phyloP scores from a whole-genome alignment of 495 filamentous ascomycete genomes.

The Mycothermus thermophilus region DNA sequence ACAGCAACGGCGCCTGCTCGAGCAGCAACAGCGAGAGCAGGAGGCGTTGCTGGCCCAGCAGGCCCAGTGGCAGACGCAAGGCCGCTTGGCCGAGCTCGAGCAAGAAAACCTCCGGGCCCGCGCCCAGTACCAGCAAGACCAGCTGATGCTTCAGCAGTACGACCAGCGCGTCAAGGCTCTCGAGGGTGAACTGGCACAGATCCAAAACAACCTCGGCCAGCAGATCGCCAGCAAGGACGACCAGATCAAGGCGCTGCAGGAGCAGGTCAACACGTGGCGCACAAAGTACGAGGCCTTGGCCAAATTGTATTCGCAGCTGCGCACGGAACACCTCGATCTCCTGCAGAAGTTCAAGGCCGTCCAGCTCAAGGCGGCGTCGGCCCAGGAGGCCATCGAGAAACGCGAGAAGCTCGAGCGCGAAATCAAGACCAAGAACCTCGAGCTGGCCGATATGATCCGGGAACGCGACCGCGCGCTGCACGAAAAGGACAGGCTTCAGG shows the following conservation, averaged over 20 bases:
- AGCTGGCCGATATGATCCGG: constrained; percentile 95
- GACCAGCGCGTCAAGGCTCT: constrained; percentile 85
- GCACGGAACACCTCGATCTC: constrained; percentile 87
- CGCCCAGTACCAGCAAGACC: constrained; percentile 91
- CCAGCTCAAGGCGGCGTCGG: constrained; percentile 89
- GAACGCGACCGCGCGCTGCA: constrained; percentile 91
- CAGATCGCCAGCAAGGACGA: constrained; percentile 85
- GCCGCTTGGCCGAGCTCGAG: constrained; percentile 83
- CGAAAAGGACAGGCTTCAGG: constrained; percentile 72
- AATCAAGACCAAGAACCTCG: constrained; percentile 96
- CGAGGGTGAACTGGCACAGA: constrained; percentile 70
- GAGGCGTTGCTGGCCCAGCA: constrained; percentile 81
- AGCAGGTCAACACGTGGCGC: constrained; percentile 93
- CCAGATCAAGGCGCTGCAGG: constrained; percentile 80
- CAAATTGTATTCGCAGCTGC: constrained; percentile 91
- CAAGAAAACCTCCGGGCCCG: constrained; percentile 87
- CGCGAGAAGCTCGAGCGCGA: constrained; percentile 92
- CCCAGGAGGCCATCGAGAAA: constrained; percentile 89
- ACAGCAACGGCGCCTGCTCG: constrained; percentile 73
- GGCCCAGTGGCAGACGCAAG: constrained; percentile 81
- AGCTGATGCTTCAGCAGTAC: constrained; percentile 93
- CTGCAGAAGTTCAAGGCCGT: constrained; percentile 90
- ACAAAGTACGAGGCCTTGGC: constrained; percentile 93
- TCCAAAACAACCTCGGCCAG: constrained; percentile 71
- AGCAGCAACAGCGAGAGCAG: constrained; percentile 82